phyloP scores from a whole-genome alignment of 768 basidiomycete species.

The Strobilomyces echinocephalus region DNA sequence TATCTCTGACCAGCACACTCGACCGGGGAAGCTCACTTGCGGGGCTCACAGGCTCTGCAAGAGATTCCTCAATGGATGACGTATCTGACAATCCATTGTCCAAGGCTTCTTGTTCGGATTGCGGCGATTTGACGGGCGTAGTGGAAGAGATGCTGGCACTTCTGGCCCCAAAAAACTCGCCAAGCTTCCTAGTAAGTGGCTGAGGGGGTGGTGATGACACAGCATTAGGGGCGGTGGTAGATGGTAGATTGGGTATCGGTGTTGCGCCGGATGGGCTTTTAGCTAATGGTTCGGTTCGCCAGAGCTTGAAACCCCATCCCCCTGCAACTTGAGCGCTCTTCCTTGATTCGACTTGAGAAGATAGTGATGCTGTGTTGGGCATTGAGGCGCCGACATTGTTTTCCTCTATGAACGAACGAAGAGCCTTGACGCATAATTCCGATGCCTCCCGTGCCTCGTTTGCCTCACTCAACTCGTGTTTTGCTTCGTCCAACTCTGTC shows the following conservation, averaged over 20 bases:
- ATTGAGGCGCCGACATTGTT: constrained; percentile 52
- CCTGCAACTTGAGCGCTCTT: constrained; percentile 28
- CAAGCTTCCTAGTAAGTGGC: constrained; percentile 61
- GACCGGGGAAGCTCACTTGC: constrained; percentile 24
- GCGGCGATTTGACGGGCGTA: constrained; percentile 22
- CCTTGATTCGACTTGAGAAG: constrained; percentile 32
- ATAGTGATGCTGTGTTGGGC: constrained; percentile 8
- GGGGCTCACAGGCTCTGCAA: constrained; percentile 33
- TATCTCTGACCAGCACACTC: constrained; percentile 29
- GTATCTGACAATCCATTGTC: constrained; percentile 31
- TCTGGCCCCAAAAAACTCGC: constrained; percentile 64
- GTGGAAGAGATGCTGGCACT: constrained; percentile 46
- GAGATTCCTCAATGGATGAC: constrained; percentile 35
- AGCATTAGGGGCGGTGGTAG: constrained; percentile 18
- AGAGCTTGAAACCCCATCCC: constrained; percentile 70
- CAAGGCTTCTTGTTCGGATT: constrained; percentile 23
- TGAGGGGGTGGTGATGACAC: constrained; percentile 30
- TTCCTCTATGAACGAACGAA: constrained; percentile 79
- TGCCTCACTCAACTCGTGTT: constrained; percentile 67
- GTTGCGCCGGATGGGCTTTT: constrained; percentile 27
- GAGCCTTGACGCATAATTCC: constrained; percentile 75
- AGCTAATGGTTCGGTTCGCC: constrained; percentile 43
- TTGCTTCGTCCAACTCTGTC: constrained; percentile 56
- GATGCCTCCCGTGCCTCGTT: constrained; percentile 85
- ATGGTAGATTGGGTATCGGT: constrained; percentile 23